These are phyloP conservation scores for Kwoniella sp. DNA, from an alignment of 768 basidiomycete genomes.

Conservation along the genomic window DNA sequence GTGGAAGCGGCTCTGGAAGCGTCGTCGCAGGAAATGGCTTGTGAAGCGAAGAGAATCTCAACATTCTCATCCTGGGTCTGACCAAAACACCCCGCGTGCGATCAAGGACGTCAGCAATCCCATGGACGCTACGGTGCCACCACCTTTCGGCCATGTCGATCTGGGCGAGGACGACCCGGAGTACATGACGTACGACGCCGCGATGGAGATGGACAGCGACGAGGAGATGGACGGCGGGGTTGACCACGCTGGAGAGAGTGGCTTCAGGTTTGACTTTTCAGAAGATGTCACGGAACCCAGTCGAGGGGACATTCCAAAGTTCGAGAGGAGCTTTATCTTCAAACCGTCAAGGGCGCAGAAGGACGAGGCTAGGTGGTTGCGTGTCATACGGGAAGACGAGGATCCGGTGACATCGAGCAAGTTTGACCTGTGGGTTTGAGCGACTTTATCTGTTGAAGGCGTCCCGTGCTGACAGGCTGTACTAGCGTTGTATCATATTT, in stretches of 20 bases:
- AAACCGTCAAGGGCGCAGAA: slow-evolving; percentile 79
- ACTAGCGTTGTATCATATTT: slow-evolving; percentile 86
- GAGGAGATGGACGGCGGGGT: slow-evolving; percentile 23
- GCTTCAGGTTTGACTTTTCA: slow-evolving; percentile 47
- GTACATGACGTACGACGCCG: slow-evolving; percentile 29
- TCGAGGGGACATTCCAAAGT: slow-evolving; percentile 26
- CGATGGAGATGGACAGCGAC: slow-evolving; percentile 34
- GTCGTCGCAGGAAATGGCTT: slow-evolving; percentile 39
- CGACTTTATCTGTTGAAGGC: not conserved
- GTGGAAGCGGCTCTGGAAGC: slow-evolving; percentile 41
- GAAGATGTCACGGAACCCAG: slow-evolving; percentile 53
- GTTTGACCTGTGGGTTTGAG: slow-evolving; percentile 64
- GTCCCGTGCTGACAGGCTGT: not conserved
- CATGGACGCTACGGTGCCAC: slow-evolving; percentile 14
- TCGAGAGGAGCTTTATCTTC: slow-evolving; percentile 57
- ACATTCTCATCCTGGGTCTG: slow-evolving; percentile 11
- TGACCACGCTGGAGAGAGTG: slow-evolving; percentile 5
- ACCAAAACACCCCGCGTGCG: slow-evolving; percentile 26
- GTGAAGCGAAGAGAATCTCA: not conserved
- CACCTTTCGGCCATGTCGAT: slow-evolving; percentile 7
- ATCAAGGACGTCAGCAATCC: slow-evolving; percentile 13
- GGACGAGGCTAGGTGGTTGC: slow-evolving; percentile 73
- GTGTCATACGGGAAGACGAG: slow-evolving; percentile 83
- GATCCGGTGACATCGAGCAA: slow-evolving; percentile 64
- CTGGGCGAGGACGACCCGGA: slow-evolving; percentile 10